Conservation (phyloP, 202 grass and related monocot species). For the Eragrostis tef region DNA sequence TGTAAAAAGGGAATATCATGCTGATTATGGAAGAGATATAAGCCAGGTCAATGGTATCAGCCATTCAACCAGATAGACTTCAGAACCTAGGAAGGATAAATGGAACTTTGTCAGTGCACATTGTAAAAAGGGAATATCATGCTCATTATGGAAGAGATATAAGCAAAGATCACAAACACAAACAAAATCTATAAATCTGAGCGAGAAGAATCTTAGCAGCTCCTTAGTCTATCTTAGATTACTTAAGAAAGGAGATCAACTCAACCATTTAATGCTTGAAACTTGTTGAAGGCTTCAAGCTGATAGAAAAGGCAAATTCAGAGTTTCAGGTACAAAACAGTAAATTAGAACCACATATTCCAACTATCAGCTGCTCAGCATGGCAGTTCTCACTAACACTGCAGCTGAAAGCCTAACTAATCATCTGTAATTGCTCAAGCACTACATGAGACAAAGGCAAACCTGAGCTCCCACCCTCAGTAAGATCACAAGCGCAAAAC, state of each 20-base stretch:
- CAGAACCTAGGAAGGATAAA: constrained; percentile 44
- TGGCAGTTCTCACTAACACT: constrained; percentile 1
- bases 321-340: constrained; percentile 18
- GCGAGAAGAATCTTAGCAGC: constrained; percentile 6
- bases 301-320: constrained; percentile 4
- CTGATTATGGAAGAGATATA: constrained; percentile 2
- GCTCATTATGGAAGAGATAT: too few species aligned
- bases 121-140: too few species aligned
- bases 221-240: background rate
- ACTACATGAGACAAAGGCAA: background rate
- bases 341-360: background rate
- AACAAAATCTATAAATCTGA: background rate
- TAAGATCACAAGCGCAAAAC: constrained; percentile 11
- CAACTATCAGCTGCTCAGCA: constrained; percentile 12
- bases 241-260: background rate
- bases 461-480: background rate
- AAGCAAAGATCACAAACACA: constrained; percentile 22
- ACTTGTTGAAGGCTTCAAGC: background rate
- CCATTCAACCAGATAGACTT: constrained; percentile 32
- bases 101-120: constrained; percentile 39
- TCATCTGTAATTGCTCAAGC: background rate
- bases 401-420: background rate
- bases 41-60: constrained; percentile 21
- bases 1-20: background rate
- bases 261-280: background rate